Evolutionary conservation across 1,284 basidiomycete genomes (phyloP).

Genomic region (Ustilago sp.): DNA sequence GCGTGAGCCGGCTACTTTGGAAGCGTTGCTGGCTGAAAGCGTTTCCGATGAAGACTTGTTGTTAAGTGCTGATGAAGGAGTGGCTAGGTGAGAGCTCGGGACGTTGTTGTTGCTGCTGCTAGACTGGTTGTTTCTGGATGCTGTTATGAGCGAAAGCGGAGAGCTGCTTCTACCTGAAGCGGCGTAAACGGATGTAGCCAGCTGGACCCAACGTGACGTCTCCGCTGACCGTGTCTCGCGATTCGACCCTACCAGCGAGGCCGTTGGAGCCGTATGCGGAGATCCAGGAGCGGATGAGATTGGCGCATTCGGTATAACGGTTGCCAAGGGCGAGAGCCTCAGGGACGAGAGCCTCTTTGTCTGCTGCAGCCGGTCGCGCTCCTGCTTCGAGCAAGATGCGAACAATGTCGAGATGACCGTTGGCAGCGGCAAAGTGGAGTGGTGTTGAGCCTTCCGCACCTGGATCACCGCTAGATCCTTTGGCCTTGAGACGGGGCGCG

Average conservation of each 20-base stretch:
- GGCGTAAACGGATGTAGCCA: conserved; percentile 47
- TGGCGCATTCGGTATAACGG: conserved; percentile 50
- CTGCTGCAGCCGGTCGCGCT: conserved; percentile 53
- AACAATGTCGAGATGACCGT: conserved; percentile 62
- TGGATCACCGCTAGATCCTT: conserved; percentile 34
- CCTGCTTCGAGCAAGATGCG: conserved; percentile 62
- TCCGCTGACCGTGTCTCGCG: conserved; percentile 47
- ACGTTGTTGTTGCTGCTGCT: conserved; percentile 7
- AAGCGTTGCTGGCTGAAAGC: conserved; percentile 13
- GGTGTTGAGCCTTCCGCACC: conserved; percentile 65
- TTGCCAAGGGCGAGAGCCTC: conserved; percentile 58
- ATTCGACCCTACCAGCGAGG: conserved; percentile 40
- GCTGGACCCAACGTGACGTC: conserved; percentile 37
- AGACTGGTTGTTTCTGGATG: background rate
- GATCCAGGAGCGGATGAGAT: conserved; percentile 55
- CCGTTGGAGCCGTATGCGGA: conserved; percentile 57
- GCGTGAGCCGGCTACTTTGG: conserved; percentile 5
- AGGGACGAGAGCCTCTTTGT: conserved; percentile 56
- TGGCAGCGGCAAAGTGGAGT: conserved; percentile 67
- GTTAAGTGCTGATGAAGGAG: conserved; percentile 8
- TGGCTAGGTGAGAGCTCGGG: conserved; percentile 5
- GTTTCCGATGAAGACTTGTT: conserved; percentile 21
- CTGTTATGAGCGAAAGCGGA: conserved; percentile 17
- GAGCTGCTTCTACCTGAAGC: conserved; percentile 24
- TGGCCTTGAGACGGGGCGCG: conserved; percentile 43